These are phyloP conservation scores for Chaetomium cochliodes DNA, from an alignment of 495 filamentous ascomycete species.

Conservation along the genomic window DNA sequence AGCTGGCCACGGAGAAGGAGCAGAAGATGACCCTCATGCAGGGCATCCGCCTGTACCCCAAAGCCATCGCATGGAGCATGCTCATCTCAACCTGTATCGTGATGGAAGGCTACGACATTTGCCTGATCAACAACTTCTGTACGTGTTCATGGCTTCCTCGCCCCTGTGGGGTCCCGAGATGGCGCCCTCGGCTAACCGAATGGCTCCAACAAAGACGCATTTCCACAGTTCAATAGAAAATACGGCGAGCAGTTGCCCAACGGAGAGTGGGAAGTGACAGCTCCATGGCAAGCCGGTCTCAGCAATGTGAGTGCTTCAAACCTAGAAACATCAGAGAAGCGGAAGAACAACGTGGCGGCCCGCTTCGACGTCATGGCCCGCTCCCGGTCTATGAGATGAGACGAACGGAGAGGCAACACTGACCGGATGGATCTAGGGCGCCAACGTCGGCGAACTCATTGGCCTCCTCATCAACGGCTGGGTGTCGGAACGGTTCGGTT, in stretches of 20 bases:
- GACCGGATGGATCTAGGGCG: constrained; percentile 28
- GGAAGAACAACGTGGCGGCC: not conserved
- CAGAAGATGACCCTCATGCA: constrained; percentile 55
- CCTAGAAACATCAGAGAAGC: too few relatives aligned
- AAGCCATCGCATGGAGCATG: constrained; percentile 59
- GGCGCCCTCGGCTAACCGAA: not conserved
- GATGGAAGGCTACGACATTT: constrained; percentile 66
- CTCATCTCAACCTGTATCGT: constrained; percentile 61
- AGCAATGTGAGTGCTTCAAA: constrained; percentile 62
- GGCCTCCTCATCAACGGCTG: constrained; percentile 74
- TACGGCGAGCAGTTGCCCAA: constrained; percentile 59
- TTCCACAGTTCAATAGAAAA: constrained; percentile 63
- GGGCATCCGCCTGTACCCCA: constrained; percentile 54
- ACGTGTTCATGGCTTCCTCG: constrained; percentile 18
- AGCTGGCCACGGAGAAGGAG: constrained; percentile 51
- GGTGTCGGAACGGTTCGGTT: constrained; percentile 73
- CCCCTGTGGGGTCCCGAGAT: not conserved
- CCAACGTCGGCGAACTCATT: constrained; percentile 65
- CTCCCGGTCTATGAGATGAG: constrained; percentile 1
- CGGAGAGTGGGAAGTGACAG: constrained; percentile 66
- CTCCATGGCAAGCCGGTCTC: constrained; percentile 74
- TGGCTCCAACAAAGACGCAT: constrained; percentile 40
- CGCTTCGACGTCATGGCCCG: not conserved
- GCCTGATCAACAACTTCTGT: constrained; percentile 59
- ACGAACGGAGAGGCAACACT: constrained; percentile 3